Evolutionary conservation across 305 asterid species (phyloP).

Genomic region (Solanum chacoense): DNA sequence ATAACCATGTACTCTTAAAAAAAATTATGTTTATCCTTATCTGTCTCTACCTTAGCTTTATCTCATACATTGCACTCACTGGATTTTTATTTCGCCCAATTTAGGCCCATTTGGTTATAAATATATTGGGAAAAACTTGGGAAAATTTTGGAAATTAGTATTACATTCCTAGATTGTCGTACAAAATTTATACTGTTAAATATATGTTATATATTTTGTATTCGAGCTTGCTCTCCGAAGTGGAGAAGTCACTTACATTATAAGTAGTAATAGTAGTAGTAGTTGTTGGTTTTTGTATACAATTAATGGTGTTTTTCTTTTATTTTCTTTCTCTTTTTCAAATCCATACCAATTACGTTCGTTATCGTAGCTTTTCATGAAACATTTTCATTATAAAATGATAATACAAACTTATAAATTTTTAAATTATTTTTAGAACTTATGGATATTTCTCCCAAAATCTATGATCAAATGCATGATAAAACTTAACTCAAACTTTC

Average conservation of each 20-base stretch:
- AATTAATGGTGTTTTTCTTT: background rate
- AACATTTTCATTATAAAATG: background rate
- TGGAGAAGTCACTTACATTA: background rate
- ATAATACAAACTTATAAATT: too few relatives aligned
- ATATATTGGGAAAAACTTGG: background rate
- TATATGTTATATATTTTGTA: too few relatives aligned
- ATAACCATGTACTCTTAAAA: background rate
- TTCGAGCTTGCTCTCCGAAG: background rate
- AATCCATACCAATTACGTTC: too few relatives aligned
- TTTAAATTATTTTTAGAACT: background rate
- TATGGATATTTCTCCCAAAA: background rate
- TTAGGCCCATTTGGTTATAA: background rate
- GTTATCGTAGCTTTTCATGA: too few relatives aligned
- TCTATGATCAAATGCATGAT: too few relatives aligned
- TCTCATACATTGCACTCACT: background rate
- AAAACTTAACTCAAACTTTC: background rate
- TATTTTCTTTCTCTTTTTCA: background rate
- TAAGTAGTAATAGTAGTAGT: too few relatives aligned
- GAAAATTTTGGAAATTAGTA: too few relatives aligned
- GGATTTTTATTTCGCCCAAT: background rate
- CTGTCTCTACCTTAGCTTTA: background rate
- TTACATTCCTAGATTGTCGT: background rate
- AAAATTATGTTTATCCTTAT: background rate
- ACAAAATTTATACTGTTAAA: too few relatives aligned
- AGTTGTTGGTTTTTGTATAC: background rate